These are phyloP conservation scores for Emergomyces orientalis DNA, from an alignment of 2,329 filamentous ascomycete species.

Conservation along the genomic window DNA sequence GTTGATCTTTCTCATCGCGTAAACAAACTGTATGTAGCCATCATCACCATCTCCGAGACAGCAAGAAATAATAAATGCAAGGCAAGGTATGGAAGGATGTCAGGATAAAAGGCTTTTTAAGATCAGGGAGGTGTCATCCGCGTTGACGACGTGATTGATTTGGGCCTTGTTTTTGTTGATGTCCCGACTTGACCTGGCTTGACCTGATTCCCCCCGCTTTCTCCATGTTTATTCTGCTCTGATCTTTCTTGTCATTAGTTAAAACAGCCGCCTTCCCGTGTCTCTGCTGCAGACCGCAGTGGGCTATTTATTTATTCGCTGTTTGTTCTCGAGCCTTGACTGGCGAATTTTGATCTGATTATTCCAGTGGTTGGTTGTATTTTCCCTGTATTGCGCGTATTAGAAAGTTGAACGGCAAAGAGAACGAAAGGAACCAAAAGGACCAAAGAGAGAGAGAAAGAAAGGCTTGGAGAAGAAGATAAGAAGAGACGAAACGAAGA, in stretches of 20 bases:
- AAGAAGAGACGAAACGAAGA: not conserved
- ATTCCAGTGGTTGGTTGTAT: too few relatives aligned
- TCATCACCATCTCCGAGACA: not conserved
- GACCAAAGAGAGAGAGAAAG: not conserved
- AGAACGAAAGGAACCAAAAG: not conserved
- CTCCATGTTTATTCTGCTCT: not conserved
- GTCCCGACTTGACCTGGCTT: not conserved
- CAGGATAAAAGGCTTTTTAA: too few relatives aligned
- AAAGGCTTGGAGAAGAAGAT: not conserved
- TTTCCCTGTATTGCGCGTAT: too few relatives aligned
- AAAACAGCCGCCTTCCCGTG: not conserved
- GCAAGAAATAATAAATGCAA: not conserved
- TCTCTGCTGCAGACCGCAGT: not conserved
- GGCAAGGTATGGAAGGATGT: not conserved
- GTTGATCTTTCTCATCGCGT: too few relatives aligned
- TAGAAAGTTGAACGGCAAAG: not conserved
- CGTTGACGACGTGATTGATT: constrained; percentile 3
- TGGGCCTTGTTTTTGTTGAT: not conserved
- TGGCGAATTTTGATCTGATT: too few relatives aligned
- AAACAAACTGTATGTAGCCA: not conserved
- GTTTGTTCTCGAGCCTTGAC: too few relatives aligned
- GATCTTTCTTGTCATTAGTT: not conserved
- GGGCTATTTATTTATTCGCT: not conserved
- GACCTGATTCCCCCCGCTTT: not conserved
- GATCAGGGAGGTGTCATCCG: not conserved